phyloP scores from a whole-genome alignment of 768 basidiomycete genomes.

The Lactarius tabidus region DNA sequence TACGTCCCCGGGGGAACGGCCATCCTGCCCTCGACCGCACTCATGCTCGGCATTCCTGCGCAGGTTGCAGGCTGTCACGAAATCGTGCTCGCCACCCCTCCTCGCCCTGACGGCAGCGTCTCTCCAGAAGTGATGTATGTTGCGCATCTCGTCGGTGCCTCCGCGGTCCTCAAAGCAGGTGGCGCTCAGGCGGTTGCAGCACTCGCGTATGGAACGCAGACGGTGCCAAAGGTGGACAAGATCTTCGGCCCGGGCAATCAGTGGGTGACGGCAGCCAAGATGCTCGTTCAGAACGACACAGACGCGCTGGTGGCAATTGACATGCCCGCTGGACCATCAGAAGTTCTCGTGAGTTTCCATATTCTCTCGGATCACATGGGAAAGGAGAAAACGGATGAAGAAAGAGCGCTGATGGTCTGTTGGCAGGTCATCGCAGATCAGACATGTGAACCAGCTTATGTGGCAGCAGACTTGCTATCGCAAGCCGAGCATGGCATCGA shows the following conservation, averaged over 20 bases:
- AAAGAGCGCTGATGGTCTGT: constrained; percentile 8
- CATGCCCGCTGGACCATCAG: constrained; percentile 98
- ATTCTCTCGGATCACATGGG: not conserved
- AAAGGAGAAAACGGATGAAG: not conserved
- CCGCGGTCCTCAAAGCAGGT: constrained; percentile 88
- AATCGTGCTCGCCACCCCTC: constrained; percentile 95
- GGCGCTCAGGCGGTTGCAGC: constrained; percentile 96
- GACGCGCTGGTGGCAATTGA: constrained; percentile 95
- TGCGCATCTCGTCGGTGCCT: constrained; percentile 85
- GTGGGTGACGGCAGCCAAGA: constrained; percentile 99
- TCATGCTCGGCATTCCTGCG: constrained; percentile 97
- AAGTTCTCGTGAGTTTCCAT: constrained; percentile 75
- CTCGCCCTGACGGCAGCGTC: constrained; percentile 85
- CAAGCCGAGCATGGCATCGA: constrained; percentile 99
- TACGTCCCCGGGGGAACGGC: constrained; percentile 99
- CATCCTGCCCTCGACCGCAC: constrained; percentile 89
- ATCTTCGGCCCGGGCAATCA: constrained; percentile 99
- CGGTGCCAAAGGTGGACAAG: constrained; percentile 97
- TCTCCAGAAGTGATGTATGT: constrained; percentile 98
- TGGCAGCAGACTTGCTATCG: constrained; percentile 94
- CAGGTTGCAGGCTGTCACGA: constrained; percentile 94
- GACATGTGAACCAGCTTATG: constrained; percentile 80
- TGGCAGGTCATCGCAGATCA: constrained; percentile 88
- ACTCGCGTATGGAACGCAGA: constrained; percentile 93
- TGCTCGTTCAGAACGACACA: constrained; percentile 98